Evolutionary conservation across 768 basidiomycete species (phyloP), one percentile per base, ranked within the genome.

Genomic region (Lactarius sp.): DNA sequence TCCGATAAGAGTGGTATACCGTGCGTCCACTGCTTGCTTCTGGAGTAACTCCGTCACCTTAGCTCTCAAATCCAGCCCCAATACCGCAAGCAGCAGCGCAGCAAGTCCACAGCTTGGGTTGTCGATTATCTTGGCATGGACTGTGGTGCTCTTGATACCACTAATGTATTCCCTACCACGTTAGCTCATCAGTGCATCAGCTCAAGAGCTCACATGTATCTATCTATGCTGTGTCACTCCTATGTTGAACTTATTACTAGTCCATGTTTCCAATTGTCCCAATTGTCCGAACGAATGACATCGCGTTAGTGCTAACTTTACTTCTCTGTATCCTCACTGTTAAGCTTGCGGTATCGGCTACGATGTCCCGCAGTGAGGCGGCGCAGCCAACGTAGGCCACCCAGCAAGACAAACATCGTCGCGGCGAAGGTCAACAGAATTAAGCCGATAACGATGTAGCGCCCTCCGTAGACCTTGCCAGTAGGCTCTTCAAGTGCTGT

Each of bases 1-100:
- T 90, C 88, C 46, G 87, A 87, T 68, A 71, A 79, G 54, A 82
- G 83, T 68, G 84, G 84, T 33, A 72, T 86, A 64, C 79, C 87
- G 88, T 88, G 68, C 61, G 86, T 80, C 52, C 22, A 18, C 7
- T 13, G 4, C 56, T 66, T 53, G 1, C 22, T 62, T 22, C 22
- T 52, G 37, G 31, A 34, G 18, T 34, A 34, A 31, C 6, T 57
- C 18, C 41, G 61, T 72, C 22, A 51, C n/a, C 37, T 47, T 8
- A 34, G n/a, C 20, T 9, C 14, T 50, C 20, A n/a, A 36, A 46
- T 52, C n/a, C 53, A 77, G 76, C 2, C 75, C 76, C 12, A 69
- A 75, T 20, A 70, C 69, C 22, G 69, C 72, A 10, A 71, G 74
- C 41, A 75, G 31, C 27, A 14, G 56, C 12, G 56, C 42, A 41